Evolutionary conservation across 192 early-diverging fungal species (phyloP), one percentile per base, ranked within the genome.

Genomic region (Podila clonocystis): DNA sequence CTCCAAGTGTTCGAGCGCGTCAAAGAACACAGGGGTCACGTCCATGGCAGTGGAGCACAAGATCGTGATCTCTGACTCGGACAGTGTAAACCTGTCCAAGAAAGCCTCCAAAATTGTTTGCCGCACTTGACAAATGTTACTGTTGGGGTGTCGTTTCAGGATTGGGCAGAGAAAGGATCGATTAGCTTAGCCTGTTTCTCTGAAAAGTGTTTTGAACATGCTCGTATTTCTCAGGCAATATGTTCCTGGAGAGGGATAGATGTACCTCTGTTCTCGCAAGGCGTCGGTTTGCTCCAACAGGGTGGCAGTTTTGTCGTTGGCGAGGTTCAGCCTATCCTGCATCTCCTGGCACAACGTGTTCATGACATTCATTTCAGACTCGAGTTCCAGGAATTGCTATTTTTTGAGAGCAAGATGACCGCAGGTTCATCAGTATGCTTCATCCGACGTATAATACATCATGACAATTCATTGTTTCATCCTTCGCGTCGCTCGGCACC

Each of bases 11-110:
- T 85, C 76, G 59, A 96, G 74, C 4, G 91, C 92, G 11, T 89
- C 86, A 86, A 96, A 96, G 68, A 95, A 96, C 5, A 73, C 82
- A 22, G 82, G 70, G 9, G 85, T 85, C n/a, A 94, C 78, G n/a
- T 78, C 76, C 24, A 82, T 60, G 22, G 75, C 74, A 0, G 87
- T 74, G 24, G 89, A 85, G 17, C 87, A 90, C 19, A 95, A 77
- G 7, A 88, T 78, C 9, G 71, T 73, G 33, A 93, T 84, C 63
- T 95, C 93, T 5, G 82, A 83, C 65, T 94, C 91, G 48, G 90
- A 90, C 4, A 92, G 82, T 9, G 91, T 94, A 70, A 95, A 95
- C 24, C 89, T 76, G 45, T 86, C 80, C 60, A 95, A 70, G 62
- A 95, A 95, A 11, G 84, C 82, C 55, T 94, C 89, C 26, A 88